These are phyloP conservation scores for Xylaria sp. DNA, from an alignment of 2,329 filamentous ascomycete species.

Conservation along the genomic window DNA sequence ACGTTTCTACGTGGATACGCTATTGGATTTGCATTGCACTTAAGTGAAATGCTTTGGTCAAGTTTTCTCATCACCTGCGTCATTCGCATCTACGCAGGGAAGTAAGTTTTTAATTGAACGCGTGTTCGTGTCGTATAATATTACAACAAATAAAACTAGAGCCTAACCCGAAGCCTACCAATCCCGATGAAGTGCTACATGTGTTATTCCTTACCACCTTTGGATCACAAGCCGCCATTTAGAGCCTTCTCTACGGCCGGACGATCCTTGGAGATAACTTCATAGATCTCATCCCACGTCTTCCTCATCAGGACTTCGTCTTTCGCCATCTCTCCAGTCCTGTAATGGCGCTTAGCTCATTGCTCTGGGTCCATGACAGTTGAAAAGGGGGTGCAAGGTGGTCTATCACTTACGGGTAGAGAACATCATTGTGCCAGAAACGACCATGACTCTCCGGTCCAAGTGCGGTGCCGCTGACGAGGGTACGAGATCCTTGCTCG, in stretches of 20 bases:
- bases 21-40: too few relatives aligned
- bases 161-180: too few relatives aligned
- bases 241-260: slow-evolving; percentile 3
- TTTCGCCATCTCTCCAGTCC: slow-evolving; percentile 20
- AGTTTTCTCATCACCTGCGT: too few relatives aligned
- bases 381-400: background rate
- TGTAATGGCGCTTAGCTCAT: slow-evolving; percentile 7
- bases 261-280: slow-evolving; percentile 5
- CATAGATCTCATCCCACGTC: slow-evolving; percentile 17
- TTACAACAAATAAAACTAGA: too few relatives aligned
- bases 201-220: too few relatives aligned
- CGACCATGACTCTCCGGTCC: slow-evolving; percentile 27
- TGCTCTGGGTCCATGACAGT: background rate
- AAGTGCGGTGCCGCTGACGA: slow-evolving; percentile 21
- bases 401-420: slow-evolving; percentile 15
- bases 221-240: background rate
- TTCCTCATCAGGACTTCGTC: slow-evolving; percentile 15
- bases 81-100: too few relatives aligned
- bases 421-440: slow-evolving; percentile 18
- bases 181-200: too few relatives aligned
- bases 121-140: too few relatives aligned
- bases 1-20: too few relatives aligned
- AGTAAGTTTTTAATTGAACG: too few relatives aligned
- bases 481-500: slow-evolving; percentile 23
- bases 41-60: too few relatives aligned